phyloP scores from a whole-genome alignment of 345 rosid genomes.

The Eutrema heterophyllum region DNA sequence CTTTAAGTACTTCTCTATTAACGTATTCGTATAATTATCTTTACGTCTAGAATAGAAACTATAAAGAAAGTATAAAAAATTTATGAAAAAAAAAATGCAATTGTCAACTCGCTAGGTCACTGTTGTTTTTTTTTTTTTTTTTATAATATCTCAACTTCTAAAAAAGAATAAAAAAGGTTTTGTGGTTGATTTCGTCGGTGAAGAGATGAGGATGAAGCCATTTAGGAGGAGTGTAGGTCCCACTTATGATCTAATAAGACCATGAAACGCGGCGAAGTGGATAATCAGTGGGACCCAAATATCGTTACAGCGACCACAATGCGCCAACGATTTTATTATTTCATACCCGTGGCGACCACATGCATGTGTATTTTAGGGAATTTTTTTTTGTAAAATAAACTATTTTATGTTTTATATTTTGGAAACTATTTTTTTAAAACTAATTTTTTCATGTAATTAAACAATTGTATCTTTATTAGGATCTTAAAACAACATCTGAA shows the following conservation, averaged over 20 bases:
- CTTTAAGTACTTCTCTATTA: too few species aligned
- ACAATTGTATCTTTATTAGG: too few species aligned
- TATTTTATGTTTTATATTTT: too few species aligned
- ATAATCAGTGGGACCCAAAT: neutral
- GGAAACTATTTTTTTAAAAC: too few species aligned
- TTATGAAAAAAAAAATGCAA: neutral
- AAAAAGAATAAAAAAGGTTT: neutral
- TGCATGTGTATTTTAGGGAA: neutral
- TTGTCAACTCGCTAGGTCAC: neutral
- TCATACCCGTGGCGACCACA: constrained; percentile 16
- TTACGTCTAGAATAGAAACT: neutral
- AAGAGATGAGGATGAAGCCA: constrained; percentile 20
- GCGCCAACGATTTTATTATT: neutral
- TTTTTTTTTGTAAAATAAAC: too few species aligned
- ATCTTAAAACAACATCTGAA: too few species aligned
- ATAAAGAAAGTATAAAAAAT: neutral
- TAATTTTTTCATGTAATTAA: too few species aligned
- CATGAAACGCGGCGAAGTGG: constrained; percentile 18
- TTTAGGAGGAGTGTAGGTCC: neutral
- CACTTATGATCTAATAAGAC: neutral
- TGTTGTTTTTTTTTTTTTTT: too few species aligned
- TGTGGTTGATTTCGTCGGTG: constrained; percentile 13
- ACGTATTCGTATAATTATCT: neutral
- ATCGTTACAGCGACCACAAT: neutral
- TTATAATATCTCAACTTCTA: neutral